These are phyloP conservation scores for Neurospora sp. DNA, from an alignment of 2,329 filamentous ascomycete species.

Conservation along the genomic window DNA sequence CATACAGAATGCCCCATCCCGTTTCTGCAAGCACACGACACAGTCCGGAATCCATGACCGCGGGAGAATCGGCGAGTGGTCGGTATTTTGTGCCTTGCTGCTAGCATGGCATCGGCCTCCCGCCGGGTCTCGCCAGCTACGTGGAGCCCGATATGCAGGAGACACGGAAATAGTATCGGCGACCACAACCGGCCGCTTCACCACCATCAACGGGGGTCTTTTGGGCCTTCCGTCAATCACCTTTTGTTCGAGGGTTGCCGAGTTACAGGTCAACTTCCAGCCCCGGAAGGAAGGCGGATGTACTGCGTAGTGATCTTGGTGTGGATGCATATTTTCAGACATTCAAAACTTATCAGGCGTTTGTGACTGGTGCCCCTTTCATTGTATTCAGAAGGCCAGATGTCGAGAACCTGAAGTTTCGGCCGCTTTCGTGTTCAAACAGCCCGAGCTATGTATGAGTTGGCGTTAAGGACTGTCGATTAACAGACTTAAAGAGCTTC, in stretches of 20 bases:
- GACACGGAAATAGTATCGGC: background rate
- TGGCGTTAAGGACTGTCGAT: background rate
- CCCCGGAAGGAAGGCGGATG: background rate
- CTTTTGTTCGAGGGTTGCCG: background rate
- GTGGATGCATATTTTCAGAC: background rate
- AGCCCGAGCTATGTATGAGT: background rate
- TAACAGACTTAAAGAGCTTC: background rate
- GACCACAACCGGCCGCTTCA: background rate
- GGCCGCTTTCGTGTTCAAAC: background rate
- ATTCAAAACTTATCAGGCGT: background rate
- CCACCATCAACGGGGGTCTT: background rate
- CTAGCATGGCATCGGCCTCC: background rate
- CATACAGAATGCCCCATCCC: background rate
- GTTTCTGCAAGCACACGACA: background rate
- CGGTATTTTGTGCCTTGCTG: background rate
- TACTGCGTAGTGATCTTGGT: background rate
- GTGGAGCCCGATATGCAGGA: background rate
- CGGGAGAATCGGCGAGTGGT: background rate
- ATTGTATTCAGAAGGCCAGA: background rate
- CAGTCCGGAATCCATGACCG: background rate
- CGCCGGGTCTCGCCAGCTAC: background rate
- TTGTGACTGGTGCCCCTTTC: background rate
- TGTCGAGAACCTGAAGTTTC: background rate
- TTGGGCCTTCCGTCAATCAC: background rate
- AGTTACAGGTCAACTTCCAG: background rate